Conservation (phyloP, 2,329 filamentous ascomycete species). For the Aspergillus aculeatus region DNA sequence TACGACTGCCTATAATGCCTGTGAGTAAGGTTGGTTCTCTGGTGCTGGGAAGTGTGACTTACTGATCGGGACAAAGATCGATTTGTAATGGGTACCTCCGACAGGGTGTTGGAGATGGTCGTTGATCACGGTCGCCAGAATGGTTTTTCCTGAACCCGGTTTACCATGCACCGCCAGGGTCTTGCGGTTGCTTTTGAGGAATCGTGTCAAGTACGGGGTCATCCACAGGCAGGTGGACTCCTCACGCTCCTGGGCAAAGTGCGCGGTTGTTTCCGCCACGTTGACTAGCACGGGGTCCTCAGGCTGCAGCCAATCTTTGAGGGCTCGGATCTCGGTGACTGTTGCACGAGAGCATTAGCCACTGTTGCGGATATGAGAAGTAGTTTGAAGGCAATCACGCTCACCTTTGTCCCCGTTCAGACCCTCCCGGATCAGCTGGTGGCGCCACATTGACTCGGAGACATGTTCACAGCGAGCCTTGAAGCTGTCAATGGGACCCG, state of each 20-base stretch:
- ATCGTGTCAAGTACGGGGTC: constrained; percentile 48
- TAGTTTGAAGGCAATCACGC: neutral
- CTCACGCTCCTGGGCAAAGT: constrained; percentile 43
- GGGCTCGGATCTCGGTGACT: constrained; percentile 31
- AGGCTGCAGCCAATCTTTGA: constrained; percentile 43
- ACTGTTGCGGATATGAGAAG: neutral
- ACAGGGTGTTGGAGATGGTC: constrained; percentile 41
- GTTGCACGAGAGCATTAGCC: neutral
- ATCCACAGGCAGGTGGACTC: constrained; percentile 59
- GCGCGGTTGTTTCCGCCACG: constrained; percentile 47
- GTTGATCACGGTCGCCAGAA: constrained; percentile 39
- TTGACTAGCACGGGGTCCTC: constrained; percentile 48
- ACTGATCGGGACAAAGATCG: constrained; percentile 40
- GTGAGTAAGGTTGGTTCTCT: neutral
- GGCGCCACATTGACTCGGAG: constrained; percentile 41
- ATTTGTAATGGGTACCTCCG: constrained; percentile 33
- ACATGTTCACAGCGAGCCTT: constrained; percentile 35
- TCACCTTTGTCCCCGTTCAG: constrained; percentile 32
- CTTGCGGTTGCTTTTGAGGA: constrained; percentile 46
- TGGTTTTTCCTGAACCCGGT: constrained; percentile 40
- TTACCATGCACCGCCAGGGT: constrained; percentile 47
- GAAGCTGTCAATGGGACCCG: constrained; percentile 37
- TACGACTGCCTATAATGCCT: constrained; percentile 25
- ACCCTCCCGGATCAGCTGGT: constrained; percentile 36
- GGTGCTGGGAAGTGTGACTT: constrained; percentile 1